Percentiles rank a stretch among this genome's conserved stretches.
phyloP scores from a whole-genome alignment of 2,329 filamentous ascomycete species.

The Helicocarpus griseus region DNA sequence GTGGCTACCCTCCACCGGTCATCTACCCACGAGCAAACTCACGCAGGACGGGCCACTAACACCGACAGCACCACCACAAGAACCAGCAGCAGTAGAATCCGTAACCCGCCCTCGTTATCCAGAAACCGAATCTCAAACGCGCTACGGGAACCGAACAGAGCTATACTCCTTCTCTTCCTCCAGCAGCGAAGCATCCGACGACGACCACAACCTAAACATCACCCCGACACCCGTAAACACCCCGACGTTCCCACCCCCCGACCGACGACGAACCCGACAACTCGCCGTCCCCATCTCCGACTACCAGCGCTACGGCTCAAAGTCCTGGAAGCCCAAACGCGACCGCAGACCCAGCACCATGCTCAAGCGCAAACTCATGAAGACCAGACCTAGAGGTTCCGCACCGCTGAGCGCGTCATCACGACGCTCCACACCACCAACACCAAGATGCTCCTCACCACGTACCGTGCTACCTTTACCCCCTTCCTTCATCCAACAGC shows the following conservation, averaged over 20 bases:
- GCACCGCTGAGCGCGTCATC: not conserved
- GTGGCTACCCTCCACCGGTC: not conserved
- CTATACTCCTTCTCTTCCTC: not conserved
- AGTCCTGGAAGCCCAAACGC: not conserved
- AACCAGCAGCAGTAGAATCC: no score
- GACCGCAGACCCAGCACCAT: not conserved
- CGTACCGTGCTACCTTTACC: not conserved
- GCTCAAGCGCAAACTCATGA: not conserved
- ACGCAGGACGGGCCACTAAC: not conserved
- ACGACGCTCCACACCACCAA: not conserved
- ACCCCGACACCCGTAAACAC: not conserved
- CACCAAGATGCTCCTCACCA: not conserved
- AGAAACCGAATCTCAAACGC: not conserved
- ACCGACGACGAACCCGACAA: not conserved
- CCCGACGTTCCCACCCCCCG: not conserved
- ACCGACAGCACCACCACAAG: no score
- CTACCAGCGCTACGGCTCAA: not conserved
- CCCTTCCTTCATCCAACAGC: not conserved
- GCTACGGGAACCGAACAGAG: not conserved
- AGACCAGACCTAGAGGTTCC: not conserved
- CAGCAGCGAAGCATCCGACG: not conserved
- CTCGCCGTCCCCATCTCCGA: constrained; percentile 1
- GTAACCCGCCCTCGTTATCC: not conserved
- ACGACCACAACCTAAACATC: not conserved
- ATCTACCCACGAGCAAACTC: not conserved